Percentiles rank a stretch among this genome's conserved stretches.
phyloP scores from a whole-genome alignment of 257 asterid genomes.

The Gentiana straminea region DNA sequence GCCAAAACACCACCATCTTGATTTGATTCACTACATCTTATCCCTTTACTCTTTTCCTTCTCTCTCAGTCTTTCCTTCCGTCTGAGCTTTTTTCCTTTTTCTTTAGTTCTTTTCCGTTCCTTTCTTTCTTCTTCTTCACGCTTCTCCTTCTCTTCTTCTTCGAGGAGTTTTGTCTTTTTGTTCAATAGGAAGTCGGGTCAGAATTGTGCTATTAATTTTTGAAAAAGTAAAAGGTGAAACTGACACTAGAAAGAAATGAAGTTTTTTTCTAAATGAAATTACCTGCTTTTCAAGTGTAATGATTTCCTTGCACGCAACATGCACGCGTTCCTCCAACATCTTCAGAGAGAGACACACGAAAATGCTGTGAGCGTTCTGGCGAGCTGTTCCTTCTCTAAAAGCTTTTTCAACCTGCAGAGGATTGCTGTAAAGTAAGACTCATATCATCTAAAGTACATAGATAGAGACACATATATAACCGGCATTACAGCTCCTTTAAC shows the following conservation, averaged over 20 bases:
- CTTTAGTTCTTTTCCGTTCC: constrained; percentile 78
- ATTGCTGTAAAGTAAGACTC: constrained; percentile 13
- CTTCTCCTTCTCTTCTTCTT: constrained; percentile 97
- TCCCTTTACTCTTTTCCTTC: constrained; percentile 65
- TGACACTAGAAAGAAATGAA: no score
- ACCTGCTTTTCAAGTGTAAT: constrained; percentile 95
- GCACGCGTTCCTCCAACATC: constrained; percentile 83
- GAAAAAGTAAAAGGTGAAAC: no score
- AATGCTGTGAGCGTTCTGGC: constrained; percentile 97
- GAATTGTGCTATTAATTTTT: constrained; percentile 4
- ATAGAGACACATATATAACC: no score
- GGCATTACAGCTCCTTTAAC: no score
- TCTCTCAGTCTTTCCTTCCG: constrained; percentile 88
- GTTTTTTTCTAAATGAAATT: neutral
- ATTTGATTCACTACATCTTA: constrained; percentile 34
- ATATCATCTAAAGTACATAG: no score
- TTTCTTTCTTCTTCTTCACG: constrained; percentile 88
- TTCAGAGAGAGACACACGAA: constrained; percentile 88
- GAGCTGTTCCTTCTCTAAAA: constrained; percentile 98
- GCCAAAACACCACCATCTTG: constrained; percentile 24
- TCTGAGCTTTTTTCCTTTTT: constrained; percentile 82
- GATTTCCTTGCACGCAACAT: constrained; percentile 93
- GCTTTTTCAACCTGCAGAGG: constrained; percentile 89
- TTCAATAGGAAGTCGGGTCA: constrained; percentile 20
- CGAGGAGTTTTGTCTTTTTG: constrained; percentile 82